These are phyloP conservation scores for Hemileia vastatrix DNA, from an alignment of 1,284 basidiomycete species.

Conservation along the genomic window DNA sequence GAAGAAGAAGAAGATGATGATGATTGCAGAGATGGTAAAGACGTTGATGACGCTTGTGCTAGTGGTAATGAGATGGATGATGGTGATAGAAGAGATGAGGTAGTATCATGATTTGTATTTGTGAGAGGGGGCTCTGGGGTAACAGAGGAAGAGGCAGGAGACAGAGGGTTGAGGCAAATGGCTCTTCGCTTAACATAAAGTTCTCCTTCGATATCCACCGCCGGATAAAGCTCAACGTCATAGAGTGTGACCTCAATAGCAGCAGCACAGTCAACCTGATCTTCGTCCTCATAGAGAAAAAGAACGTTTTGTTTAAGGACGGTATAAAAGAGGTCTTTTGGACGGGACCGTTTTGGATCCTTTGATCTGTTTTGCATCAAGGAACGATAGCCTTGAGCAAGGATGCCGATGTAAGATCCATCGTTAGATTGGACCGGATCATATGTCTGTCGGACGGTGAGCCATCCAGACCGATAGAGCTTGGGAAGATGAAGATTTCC, in stretches of 20 bases:
- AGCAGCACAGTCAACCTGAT: constrained; percentile 71
- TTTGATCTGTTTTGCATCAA: constrained; percentile 46
- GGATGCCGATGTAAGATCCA: constrained; percentile 36
- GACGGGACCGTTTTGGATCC: constrained; percentile 63
- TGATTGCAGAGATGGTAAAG: background rate
- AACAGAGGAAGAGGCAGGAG: background rate
- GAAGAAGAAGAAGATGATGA: background rate
- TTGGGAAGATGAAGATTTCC: constrained; percentile 57
- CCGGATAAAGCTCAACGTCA: constrained; percentile 62
- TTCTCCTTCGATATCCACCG: constrained; percentile 47
- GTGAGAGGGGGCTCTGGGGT: too few species aligned
- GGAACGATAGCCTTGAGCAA: constrained; percentile 39
- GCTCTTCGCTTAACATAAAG: constrained; percentile 17
- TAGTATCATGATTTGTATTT: too few species aligned
- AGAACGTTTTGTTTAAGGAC: constrained; percentile 77
- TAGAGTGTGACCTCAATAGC: constrained; percentile 66
- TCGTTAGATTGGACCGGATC: constrained; percentile 53
- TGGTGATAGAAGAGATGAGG: too few species aligned
- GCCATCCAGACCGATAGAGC: constrained; percentile 67
- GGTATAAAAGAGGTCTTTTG: constrained; percentile 79
- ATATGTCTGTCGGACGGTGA: constrained; percentile 71
- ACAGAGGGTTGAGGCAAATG: constrained; percentile 8
- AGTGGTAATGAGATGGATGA: too few species aligned
- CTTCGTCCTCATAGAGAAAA: constrained; percentile 82
- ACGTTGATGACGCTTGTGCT: background rate